Evolutionary conservation across 2,329 filamentous ascomycete species (phyloP), one percentile per base, ranked within the genome.

Genomic region (Aureobasidium sp.): DNA sequence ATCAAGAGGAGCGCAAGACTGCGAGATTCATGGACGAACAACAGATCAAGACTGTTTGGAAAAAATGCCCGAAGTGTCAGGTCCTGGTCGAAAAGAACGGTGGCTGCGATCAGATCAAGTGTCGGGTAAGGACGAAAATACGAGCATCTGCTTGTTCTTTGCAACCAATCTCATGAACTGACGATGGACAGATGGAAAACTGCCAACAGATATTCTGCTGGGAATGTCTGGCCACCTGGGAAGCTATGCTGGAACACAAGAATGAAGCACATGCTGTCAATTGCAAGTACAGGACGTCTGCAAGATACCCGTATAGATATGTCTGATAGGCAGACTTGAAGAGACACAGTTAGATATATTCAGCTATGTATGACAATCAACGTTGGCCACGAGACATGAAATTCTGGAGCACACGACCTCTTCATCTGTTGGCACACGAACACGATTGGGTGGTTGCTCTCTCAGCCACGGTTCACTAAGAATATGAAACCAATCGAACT

Each of bases 101-200:
- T 17, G 76, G 76, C 7, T 78, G 76, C 63, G 75, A 78, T 67
- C 75, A 78, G 66, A 72, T 75, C 70, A 71, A 65, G 20, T 74
- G 72, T 71, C 64, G 64, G 48, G 49, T 25, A 22, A 48, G 15
- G 20, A 25, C 5, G 20, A 15, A 6, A 15, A 22, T 17, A 3
- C n/a, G 12, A 25, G 12, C 4, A 37, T 39, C 25, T 49, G n/a
- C 31, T 34, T 11, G 12, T 11, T 34, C 31, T 34, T 34, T 34
- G 31, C 31, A 34, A 34, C 31, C 31, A 11, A 11, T 11, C 31
- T 34, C 31, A 34, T 34, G 31, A 34, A 17, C 20, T 58, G 51
- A 53, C 14, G 25, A 25, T 15, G 8, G 14, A 25, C 12, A 52
- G 48, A 17, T 25, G 48, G 25, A 7, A 17, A 52, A 22, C 7